Percentiles rank a stretch among this genome's conserved stretches.
phyloP scores from a whole-genome alignment of 2,329 filamentous ascomycete species.

The Pleurostoma richardsiae region DNA sequence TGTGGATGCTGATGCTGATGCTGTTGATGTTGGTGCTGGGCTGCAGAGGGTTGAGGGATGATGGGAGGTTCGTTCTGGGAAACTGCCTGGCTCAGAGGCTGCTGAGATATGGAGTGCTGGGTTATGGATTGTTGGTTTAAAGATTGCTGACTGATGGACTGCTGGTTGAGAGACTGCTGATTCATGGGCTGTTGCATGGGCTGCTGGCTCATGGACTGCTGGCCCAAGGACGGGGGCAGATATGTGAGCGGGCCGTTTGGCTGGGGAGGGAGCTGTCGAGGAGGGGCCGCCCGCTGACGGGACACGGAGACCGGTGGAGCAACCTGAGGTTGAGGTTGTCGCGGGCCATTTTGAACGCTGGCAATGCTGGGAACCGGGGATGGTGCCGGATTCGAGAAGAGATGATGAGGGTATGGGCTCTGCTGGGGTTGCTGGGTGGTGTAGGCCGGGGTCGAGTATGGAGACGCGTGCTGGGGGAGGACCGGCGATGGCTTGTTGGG shows the following conservation, averaged over 20 bases:
- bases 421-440: conserved; percentile 44
- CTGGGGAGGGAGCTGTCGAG: conserved; percentile 39
- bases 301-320: conserved; percentile 41
- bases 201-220: conserved; percentile 10
- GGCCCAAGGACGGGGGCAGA: conserved; percentile 25
- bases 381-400: conserved; percentile 43
- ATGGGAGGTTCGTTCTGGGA: conserved; percentile 31
- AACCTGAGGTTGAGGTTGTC: conserved; percentile 36
- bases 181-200: conserved; percentile 9
- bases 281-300: conserved; percentile 36
- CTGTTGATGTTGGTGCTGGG: conserved; percentile 7
- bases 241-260: conserved; percentile 24
- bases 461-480: conserved; percentile 45
- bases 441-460: conserved; percentile 51
- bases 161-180: conserved; percentile 27
- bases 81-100: conserved; percentile 33
- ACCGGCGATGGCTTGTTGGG: conserved; percentile 51
- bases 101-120: conserved; percentile 21
- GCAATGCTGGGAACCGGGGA: conserved; percentile 41
- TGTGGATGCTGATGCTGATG: conserved; percentile 12
- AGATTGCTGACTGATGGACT: conserved; percentile 21
- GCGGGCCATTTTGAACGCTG: conserved; percentile 39
- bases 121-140: conserved; percentile 20
- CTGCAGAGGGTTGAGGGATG: conserved; percentile 32
- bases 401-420: conserved; percentile 43